Evolutionary conservation across 116 monocot genomes (phyloP), one percentile per base, ranked within the genome.

Genomic region (Dioscorea cayenensis): DNA sequence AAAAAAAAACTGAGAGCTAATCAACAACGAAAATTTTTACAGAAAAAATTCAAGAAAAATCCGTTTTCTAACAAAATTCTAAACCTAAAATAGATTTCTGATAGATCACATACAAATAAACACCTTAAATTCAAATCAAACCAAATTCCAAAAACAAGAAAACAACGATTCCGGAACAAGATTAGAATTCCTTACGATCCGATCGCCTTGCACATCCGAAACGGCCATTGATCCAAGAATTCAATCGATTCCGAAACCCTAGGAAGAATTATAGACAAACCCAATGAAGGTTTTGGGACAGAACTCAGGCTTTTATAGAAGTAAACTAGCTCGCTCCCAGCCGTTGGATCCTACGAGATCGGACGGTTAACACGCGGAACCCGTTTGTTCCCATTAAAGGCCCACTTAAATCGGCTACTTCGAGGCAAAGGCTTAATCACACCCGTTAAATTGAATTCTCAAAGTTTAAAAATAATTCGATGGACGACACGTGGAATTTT

Each of bases 181-280:
- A 43, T 7, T 7, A 55, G 55, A 29, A 35, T 70, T 36, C 21
- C 70, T 71, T 75, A 82, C 82, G 28, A 77, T 71, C 28, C 67
- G 74, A 28, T 71, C 58, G 51, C 77, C 32, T n/a, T 71, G 37
- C 10, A 13, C 51, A 2, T 43, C 22, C 4, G 74, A 60, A 51
- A 65, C 66, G 4, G 74, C 77, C 82, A 82, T 82, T 32, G 62
- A 28, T 23, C 23, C 12, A 2, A 27, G 23, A 23, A 62, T 62
- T 27, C 20, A 62, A 62, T 20, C 23, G 62, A 62, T 62, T 62
- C 60, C 63, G 63, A 63, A 63, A 55, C 55, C 55, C 19, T 55
- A 11, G 43, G 6, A 0, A 43, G 43, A 43, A 6, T 43, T 43
- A 43, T 43, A 1, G 7, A 43, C 43, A 12, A 43, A 43, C 5